Base-by-base conservation (phyloP, 495 filamentous ascomycete genomes). In the Trichoderma parareesei region DNA sequence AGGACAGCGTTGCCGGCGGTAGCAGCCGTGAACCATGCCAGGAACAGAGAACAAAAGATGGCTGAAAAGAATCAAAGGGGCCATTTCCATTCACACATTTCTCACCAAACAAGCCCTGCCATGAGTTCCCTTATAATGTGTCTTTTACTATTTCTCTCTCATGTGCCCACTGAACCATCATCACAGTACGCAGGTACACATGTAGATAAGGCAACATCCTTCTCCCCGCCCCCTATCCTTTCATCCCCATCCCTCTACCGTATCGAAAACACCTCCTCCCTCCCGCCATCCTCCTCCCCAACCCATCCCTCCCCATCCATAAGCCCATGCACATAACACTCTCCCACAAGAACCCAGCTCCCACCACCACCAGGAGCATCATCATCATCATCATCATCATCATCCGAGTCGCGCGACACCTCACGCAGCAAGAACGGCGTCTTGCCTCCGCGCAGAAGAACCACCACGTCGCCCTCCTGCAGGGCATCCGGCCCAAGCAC, bases 391-490 rank as follows among this genome's bases (percentile, higher is more conserved):
- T 27, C 27, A 27, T 27, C 27, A 27, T 27, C 27, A 27, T 27
- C 27, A 27, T 27, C 27, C 27, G 27, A 27, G 9, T 38, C 13
- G 11, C 3, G 11, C 13, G 20, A 35, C 3, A 37, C 53, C 42
- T 63, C 48, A 11, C 73, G 65, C 37, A 73, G 46, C 44, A 72
- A 61, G 55, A 73, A 66, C 9, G 73, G 71, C 43, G 66, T 66
- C 62, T 66, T 72, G 38, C 69, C 70, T 40, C 73, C 72, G 67
- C 66, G 68, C 40, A 76, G 65, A 46, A 76, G 65, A 60, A 69
- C 74, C 16, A 74, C 62, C 11, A 57, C 46, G 65, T 76, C 73
- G 38, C 69, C 69, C n/a, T 67, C 64, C 60, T 65, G 20, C 44
- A 69, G 64, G 38, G 64, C 60, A 4, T 61, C 61, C 41, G 71